Conservation (phyloP, 495 filamentous ascomycete species). For the Daldinia loculata region DNA sequence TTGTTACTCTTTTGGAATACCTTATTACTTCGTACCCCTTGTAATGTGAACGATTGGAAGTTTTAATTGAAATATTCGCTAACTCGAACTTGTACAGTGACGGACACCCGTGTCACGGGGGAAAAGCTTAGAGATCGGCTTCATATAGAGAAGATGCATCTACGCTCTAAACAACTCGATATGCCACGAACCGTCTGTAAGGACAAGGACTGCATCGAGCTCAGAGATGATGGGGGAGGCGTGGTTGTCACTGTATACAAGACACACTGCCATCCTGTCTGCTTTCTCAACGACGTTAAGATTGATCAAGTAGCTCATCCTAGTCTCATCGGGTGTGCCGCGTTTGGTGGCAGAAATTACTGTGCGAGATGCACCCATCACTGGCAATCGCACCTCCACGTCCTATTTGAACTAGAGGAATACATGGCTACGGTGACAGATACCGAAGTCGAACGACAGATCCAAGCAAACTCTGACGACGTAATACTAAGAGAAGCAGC, state of each 20-base stretch:
- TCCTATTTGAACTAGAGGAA: constrained; percentile 42
- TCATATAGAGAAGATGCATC: background rate
- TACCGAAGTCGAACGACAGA: constrained; percentile 35
- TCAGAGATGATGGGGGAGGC: background rate
- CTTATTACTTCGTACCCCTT: background rate
- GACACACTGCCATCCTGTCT: background rate
- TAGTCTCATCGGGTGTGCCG: background rate
- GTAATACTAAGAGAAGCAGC: constrained; percentile 20
- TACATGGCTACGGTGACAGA: constrained; percentile 31
- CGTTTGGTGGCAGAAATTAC: background rate
- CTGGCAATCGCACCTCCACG: constrained; percentile 51
- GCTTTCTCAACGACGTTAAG: background rate
- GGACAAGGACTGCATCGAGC: background rate
- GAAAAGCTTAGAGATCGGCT: background rate
- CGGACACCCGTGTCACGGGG: background rate
- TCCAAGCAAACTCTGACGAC: constrained; percentile 34
- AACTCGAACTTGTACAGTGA: background rate
- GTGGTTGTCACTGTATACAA: background rate
- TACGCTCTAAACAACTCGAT: background rate
- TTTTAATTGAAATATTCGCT: background rate
- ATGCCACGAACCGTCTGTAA: background rate
- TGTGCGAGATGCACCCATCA: constrained; percentile 39
- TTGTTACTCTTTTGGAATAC: background rate
- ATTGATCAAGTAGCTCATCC: background rate
- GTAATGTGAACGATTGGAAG: background rate